phyloP scores from a whole-genome alignment of 2,329 filamentous ascomycete genomes.

The Cladosporium cucumerinum region DNA sequence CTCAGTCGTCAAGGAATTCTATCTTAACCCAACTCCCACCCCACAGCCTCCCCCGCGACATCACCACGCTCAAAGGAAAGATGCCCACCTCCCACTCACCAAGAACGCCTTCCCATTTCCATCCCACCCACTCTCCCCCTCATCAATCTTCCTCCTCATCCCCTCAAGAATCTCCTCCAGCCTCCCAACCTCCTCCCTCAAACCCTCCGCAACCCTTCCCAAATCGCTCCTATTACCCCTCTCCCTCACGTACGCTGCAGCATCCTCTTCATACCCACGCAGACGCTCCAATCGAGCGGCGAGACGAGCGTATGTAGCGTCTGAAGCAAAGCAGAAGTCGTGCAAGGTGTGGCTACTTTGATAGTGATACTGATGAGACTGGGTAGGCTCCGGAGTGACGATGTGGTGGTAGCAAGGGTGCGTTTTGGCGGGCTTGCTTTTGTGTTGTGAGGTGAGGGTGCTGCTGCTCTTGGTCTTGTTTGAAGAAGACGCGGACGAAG shows the following conservation, averaged over 20 bases:
- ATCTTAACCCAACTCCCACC: background rate
- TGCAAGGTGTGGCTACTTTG: background rate
- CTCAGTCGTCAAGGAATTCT: background rate
- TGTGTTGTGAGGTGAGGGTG: background rate
- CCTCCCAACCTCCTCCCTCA: slow-evolving; percentile 53
- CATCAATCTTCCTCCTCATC: slow-evolving; percentile 69
- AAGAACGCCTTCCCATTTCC: background rate
- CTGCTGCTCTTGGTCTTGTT: no score
- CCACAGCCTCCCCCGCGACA: no score
- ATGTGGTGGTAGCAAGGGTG: background rate
- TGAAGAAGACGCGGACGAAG: background rate
- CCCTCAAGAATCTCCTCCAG: slow-evolving; percentile 67
- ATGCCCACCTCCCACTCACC: background rate
- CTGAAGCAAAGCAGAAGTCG: background rate
- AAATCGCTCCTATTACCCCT: slow-evolving; percentile 59
- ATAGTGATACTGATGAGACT: background rate
- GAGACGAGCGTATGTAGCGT: background rate
- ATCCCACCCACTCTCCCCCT: slow-evolving; percentile 57
- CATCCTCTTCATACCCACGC: background rate
- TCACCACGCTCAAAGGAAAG: background rate
- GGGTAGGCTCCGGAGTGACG: background rate
- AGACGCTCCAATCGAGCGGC: background rate
- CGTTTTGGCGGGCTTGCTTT: background rate
- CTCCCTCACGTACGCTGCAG: slow-evolving; percentile 54
- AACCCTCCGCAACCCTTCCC: slow-evolving; percentile 40